phyloP scores from a whole-genome alignment of 1,284 basidiomycete species.

The Ceratobasidium sp. region DNA sequence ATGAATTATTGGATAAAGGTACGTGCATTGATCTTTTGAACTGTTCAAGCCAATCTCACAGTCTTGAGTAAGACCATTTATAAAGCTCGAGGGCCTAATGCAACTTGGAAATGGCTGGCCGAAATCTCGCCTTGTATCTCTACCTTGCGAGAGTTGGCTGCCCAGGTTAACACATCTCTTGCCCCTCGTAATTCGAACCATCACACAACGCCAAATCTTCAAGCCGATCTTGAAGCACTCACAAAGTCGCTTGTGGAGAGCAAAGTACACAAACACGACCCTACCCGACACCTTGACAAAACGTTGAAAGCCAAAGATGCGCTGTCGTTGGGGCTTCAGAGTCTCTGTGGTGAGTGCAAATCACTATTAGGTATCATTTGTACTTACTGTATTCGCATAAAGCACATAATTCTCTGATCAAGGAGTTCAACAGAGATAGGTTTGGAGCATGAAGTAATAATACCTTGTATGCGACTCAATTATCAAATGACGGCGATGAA shows the following conservation, averaged over 20 bases:
- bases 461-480: too few relatives aligned
- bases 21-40: too few relatives aligned
- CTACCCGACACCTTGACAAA: not conserved
- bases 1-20: conserved; percentile 6
- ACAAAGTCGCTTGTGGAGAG: conserved; percentile 1
- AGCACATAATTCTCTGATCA: conserved; percentile 2
- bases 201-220: conserved; percentile 3
- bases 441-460: not conserved
- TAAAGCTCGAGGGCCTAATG: conserved; percentile 9
- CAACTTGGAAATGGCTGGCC: not conserved
- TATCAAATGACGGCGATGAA: not conserved
- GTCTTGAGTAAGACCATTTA: not conserved
- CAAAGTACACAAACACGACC: not conserved
- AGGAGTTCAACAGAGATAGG: conserved; percentile 10
- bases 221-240: not conserved
- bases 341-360: not conserved
- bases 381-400: not conserved
- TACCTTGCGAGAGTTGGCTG: not conserved
- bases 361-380: not conserved
- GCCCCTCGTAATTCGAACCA: conserved; percentile 6
- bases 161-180: conserved; percentile 10
- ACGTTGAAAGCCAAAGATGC: not conserved
- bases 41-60: too few relatives aligned
- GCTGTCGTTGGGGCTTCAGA: not conserved
- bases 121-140: conserved; percentile 13